Conservation (phyloP, 192 early-diverging fungal genomes). For the Entrophospora sp. region DNA sequence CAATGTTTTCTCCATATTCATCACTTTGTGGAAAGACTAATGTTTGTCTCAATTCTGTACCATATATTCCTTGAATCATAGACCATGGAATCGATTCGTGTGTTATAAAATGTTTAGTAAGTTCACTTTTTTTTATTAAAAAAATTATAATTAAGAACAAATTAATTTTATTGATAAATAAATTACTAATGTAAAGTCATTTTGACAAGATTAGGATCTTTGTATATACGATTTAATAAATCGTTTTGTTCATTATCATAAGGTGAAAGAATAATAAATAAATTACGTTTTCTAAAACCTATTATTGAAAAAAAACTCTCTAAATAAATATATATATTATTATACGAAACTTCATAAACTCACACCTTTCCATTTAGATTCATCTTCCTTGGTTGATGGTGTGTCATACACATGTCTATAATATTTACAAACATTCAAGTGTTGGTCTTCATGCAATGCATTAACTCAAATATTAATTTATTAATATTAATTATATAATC, state of each 20-base stretch:
- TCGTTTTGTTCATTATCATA: conserved; percentile 97
- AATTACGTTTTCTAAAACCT: conserved; percentile 72
- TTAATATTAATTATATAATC: no score
- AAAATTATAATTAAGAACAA: not conserved
- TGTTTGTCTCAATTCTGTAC: conserved; percentile 60
- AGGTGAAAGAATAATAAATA: conserved; percentile 84
- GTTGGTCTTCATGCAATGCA: conserved; percentile 83
- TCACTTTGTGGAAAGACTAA: conserved; percentile 61
- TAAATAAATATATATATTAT: no score
- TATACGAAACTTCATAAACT: not conserved
- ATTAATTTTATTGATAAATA: not conserved
- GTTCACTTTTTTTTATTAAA: conserved; percentile 42
- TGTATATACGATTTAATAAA: conserved; percentile 75
- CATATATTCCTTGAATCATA: conserved; percentile 86
- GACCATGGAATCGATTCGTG: conserved; percentile 93
- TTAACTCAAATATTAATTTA: no score
- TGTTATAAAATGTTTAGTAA: conserved; percentile 84
- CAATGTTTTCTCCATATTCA: conserved; percentile 74
- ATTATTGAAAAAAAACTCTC: not conserved
- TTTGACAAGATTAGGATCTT: conserved; percentile 73
- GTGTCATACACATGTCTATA: conserved; percentile 89
- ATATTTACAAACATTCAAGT: conserved; percentile 86
- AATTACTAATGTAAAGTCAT: conserved; percentile 63
- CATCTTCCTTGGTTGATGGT: conserved; percentile 67
- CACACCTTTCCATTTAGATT: conserved; percentile 65